phyloP scores from a whole-genome alignment of 768 basidiomycete genomes.

The Sutorius australiensis region DNA sequence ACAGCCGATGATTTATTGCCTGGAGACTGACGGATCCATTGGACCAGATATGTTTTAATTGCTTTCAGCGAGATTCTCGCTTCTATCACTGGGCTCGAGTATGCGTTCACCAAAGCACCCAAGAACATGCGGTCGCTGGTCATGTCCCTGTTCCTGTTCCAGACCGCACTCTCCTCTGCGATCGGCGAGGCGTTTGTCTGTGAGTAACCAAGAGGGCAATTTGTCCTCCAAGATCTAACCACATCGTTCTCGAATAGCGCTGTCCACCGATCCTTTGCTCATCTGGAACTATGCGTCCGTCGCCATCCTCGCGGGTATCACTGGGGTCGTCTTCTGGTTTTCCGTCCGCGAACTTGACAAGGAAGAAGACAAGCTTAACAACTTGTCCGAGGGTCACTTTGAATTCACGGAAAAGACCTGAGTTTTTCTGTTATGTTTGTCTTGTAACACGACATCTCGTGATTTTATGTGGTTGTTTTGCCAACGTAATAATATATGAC shows the following conservation, averaged over 20 bases:
- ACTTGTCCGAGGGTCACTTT: conserved; percentile 40
- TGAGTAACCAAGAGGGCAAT: conserved; percentile 31
- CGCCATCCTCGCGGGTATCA: conserved; percentile 49
- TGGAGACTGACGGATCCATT: not conserved
- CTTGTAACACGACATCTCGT: not conserved
- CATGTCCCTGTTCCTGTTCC: conserved; percentile 66
- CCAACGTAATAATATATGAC: not conserved
- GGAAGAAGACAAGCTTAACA: conserved; percentile 62
- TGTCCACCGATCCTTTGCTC: conserved; percentile 67
- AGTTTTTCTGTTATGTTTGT: not conserved
- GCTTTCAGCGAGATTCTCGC: conserved; percentile 73
- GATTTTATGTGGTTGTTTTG: not conserved
- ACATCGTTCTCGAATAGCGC: conserved; percentile 33
- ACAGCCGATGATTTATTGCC: no score
- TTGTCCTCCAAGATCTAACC: conserved; percentile 2
- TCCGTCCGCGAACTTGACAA: conserved; percentile 54
- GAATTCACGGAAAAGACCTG: conserved; percentile 4
- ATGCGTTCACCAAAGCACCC: conserved; percentile 90
- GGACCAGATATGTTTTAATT: conserved; percentile 55
- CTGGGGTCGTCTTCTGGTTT: conserved; percentile 53
- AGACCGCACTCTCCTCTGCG: conserved; percentile 54
- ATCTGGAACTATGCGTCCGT: conserved; percentile 72
- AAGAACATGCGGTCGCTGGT: conserved; percentile 85
- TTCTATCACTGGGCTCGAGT: conserved; percentile 79
- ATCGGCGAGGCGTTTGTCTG: conserved; percentile 71